Evolutionary conservation across 2,329 filamentous ascomycete species (phyloP).

Genomic region (Colletotrichum sp.): DNA sequence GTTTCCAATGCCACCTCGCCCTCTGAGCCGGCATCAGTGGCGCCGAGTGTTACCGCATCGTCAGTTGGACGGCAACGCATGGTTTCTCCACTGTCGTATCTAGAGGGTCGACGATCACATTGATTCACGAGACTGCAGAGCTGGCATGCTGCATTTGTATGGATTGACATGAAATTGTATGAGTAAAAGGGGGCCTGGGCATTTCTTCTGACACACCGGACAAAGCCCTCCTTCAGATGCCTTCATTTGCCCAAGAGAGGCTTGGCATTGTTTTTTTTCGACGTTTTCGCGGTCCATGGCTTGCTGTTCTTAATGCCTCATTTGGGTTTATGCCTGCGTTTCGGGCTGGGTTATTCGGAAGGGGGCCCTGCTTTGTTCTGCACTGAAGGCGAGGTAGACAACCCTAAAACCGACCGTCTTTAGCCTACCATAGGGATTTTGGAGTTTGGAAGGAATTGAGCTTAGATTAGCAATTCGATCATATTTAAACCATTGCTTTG

Average conservation of each 20-base stretch:
- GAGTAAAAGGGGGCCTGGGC: neutral
- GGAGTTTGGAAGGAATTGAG: constrained; percentile 3
- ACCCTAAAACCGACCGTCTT: neutral
- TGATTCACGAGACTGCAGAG: neutral
- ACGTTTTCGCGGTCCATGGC: neutral
- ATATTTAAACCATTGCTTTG: neutral
- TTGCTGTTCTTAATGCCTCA: neutral
- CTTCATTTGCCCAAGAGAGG: neutral
- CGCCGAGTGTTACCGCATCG: constrained; percentile 7
- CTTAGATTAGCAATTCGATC: neutral
- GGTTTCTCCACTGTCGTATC: neutral
- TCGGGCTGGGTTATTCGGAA: neutral
- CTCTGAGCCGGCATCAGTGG: neutral
- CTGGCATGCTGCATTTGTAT: neutral
- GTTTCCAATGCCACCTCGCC: neutral
- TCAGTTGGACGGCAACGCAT: neutral
- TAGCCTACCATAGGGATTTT: neutral
- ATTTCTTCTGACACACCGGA: neutral
- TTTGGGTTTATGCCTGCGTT: neutral
- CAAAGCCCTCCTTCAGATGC: neutral
- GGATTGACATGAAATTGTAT: constrained; percentile 20
- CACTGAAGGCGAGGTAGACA: neutral
- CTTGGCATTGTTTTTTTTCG: neutral
- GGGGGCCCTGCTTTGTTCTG: neutral
- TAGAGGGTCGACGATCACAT: neutral